Evolutionary conservation across 441 rosid genomes (phyloP).

Genomic region (Arabidopsis hybrid): DNA sequence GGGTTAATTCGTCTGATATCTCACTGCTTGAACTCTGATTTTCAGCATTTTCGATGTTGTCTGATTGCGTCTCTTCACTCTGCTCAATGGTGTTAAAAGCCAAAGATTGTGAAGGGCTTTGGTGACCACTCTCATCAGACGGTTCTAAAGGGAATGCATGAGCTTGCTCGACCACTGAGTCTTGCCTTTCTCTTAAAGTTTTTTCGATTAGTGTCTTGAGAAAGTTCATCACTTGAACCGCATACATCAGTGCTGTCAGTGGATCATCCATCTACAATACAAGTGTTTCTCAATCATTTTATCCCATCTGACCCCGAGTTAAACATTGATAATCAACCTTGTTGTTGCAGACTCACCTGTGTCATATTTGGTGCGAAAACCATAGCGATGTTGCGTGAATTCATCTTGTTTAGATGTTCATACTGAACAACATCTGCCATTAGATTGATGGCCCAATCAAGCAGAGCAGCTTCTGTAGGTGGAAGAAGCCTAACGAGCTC

Average conservation of each 20-base stretch:
- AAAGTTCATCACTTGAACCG: constrained; percentile 95
- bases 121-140: constrained; percentile 73
- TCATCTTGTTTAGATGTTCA: constrained; percentile 86
- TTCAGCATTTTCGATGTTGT: constrained; percentile 32
- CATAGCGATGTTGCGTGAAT: constrained; percentile 86
- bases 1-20: constrained; percentile 35
- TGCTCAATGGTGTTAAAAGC: constrained; percentile 56
- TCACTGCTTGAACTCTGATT: constrained; percentile 42
- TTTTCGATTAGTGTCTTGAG: constrained; percentile 74
- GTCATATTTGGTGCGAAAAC: constrained; percentile 98
- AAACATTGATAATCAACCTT: constrained; percentile 8
- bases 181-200: constrained; percentile 73
- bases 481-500: constrained; percentile 75
- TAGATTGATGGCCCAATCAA: constrained; percentile 91
- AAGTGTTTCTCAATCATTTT: not conserved
- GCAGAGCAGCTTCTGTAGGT: constrained; percentile 72
- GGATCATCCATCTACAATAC: constrained; percentile 88
- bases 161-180: constrained; percentile 58
- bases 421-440: constrained; percentile 90
- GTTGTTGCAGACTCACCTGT: constrained; percentile 53
- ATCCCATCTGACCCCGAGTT: not conserved
- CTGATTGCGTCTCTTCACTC: constrained; percentile 45
- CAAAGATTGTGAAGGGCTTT: constrained; percentile 57
- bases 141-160: constrained; percentile 60
- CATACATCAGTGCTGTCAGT: constrained; percentile 85